Base-by-base conservation (phyloP, 176 grass and related monocot genomes). In the Hordeum vulgare region DNA sequence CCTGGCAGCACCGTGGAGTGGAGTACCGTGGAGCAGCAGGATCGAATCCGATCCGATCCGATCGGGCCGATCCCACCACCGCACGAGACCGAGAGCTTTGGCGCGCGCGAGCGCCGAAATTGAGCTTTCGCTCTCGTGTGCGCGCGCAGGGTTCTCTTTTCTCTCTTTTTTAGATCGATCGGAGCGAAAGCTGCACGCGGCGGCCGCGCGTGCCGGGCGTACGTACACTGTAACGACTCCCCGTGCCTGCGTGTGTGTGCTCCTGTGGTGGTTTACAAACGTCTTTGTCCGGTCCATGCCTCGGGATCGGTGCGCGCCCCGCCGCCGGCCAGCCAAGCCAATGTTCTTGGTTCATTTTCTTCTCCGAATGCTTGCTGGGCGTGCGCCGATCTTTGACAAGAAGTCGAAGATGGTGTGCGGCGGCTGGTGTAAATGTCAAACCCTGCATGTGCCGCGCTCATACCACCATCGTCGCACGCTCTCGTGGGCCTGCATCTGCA, bases 31-130 rank as follows among this genome's bases (percentile, higher is more conserved):
- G 51, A 12, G 3, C 15, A 11, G 65, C 65, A 53, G 15, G 62
- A 74, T 47, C 71, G 41, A 27, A 83, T 73, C 54, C 49, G 65
- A 82, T 51, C 53, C 34, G 68, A 73, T 83, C 25, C 23, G 34
- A n/a, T 34, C 29, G 62, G 20, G 7, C 7, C 21, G 80, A 61
- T 45, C 67, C 66, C 80, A 51, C 47, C 47, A 51, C 15, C 34
- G 49, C 17, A 53, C 49, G 49, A 53, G 49, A 53, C 49, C 7
- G 51, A 8, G 51, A 49, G 7, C 70, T 47, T 73, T 73, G 70
- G 24, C 70, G 41, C 70, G 41, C 70, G 69, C 69, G 37, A 71
- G 63, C 4, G n/a, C 37, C 68, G n/a, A 71, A 44, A 8, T 25
- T 3, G 41, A 15, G 67, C 37, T 71, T 71, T 71, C 10, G 67